A percentile compares a stretch with the other conserved stretches of the same genome.
Conservation (phyloP, 2,329 filamentous ascomycete species). For the Acephala macrosclerotiorum region DNA sequence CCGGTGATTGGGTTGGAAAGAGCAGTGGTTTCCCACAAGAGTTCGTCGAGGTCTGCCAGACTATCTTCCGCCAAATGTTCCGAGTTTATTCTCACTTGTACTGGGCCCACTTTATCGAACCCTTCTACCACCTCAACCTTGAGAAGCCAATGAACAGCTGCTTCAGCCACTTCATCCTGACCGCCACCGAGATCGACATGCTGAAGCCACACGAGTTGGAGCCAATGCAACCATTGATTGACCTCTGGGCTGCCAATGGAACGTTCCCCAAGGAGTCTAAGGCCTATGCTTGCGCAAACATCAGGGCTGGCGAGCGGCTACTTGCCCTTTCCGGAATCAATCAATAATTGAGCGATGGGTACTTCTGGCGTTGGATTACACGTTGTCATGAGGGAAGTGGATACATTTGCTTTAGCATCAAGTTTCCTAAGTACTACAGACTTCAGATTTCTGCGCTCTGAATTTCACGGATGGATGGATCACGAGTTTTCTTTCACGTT, state of each 20-base stretch:
- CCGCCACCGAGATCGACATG: constrained; percentile 82
- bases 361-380: constrained; percentile 21
- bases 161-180: constrained; percentile 85
- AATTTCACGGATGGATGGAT: constrained; percentile 13
- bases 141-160: constrained; percentile 87
- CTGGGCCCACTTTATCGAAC: constrained; percentile 90
- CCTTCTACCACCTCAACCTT: constrained; percentile 82
- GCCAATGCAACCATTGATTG: constrained; percentile 93
- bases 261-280: constrained; percentile 81
- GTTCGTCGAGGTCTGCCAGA: constrained; percentile 89
- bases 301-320: constrained; percentile 65
- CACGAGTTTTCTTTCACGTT: constrained; percentile 28
- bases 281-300: constrained; percentile 70
- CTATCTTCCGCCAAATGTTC: constrained; percentile 98
- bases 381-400: constrained; percentile 8
- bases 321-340: constrained; percentile 45
- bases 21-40: constrained; percentile 90
- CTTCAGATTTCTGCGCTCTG: background rate
- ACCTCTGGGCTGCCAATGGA: constrained; percentile 89
- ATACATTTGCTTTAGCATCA: constrained; percentile 14
- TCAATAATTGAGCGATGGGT: constrained; percentile 10
- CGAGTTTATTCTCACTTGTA: constrained; percentile 97
- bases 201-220: constrained; percentile 89
- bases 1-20: constrained; percentile 85
- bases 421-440: constrained; percentile 9